Base-by-base conservation (phyloP, 2,329 filamentous ascomycete species). In the Epichloe elymi region DNA sequence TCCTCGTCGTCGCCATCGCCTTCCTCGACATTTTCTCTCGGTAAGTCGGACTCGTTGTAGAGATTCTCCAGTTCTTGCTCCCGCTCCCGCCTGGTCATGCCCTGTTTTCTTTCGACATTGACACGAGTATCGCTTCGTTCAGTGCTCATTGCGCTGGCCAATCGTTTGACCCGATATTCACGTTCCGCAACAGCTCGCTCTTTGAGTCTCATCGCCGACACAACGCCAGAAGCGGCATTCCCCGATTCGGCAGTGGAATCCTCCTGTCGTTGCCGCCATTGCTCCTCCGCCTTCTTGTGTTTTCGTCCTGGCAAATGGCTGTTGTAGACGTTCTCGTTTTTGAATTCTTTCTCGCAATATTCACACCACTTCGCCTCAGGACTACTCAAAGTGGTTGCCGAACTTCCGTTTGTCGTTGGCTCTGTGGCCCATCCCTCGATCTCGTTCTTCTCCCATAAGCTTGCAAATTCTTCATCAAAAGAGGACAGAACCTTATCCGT, bases 61-160 rank as follows among this genome's bases (percentile, higher is more conserved):
- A 96, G 71, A 43, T 90, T 89, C 50, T 95, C 90, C 12, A 96
- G 78, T 65, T 98, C 94, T 67, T 95, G 88, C 62, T 94, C 86
- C 14, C 93, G 85, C 67, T 98, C 93, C 35, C 89, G 83, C 64
- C 97, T 91, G 3, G 93, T 98, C 89, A 98, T 95, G 57, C 91
- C 91, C 65, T 94, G 88, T 67, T 88, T 93, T 48, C 93, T 86
- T 74, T 98, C 94, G 11, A 97, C 89, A 61, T 98, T 97, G 60
- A 93, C 85, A 46, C 86, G 80, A 0, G 93, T 97, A 62, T 95
- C 91, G 65, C 85, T 79, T 52, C 91, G 85, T 63, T 95, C 88
- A 14, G 85, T 86, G 63, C 86, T 84, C 80, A 98, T 93, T 4
- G 86, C 80, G 46, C 83, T 78, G 10, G 88, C 82, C 6, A 98